Percentiles rank a stretch among this genome's conserved stretches.
phyloP scores from a whole-genome alignment of 1,139 yeast species.

The Candida pseudoviswanathii region DNA sequence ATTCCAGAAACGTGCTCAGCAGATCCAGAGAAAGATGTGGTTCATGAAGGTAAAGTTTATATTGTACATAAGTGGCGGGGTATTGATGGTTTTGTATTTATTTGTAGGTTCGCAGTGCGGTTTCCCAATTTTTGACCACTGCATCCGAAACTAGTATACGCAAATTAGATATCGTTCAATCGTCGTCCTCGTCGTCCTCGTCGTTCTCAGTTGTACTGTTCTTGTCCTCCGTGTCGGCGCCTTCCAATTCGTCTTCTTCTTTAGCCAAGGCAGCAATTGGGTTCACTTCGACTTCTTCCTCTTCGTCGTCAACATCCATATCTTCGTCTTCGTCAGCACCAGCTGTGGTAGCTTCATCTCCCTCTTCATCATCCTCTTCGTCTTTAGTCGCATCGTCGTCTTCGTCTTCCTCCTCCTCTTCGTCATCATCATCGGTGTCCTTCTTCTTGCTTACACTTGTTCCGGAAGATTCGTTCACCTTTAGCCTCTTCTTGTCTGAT shows the following conservation, averaged over 20 bases:
- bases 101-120: slow-evolving; percentile 55
- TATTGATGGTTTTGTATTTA: slow-evolving; percentile 39
- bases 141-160: slow-evolving; percentile 17
- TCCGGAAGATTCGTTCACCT: slow-evolving; percentile 21
- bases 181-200: slow-evolving; percentile 12
- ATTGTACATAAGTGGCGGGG: slow-evolving; percentile 28
- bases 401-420: slow-evolving; percentile 22
- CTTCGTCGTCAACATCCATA: slow-evolving; percentile 22
- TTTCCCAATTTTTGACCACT: slow-evolving; percentile 41
- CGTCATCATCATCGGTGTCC: slow-evolving; percentile 15
- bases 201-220: slow-evolving; percentile 16
- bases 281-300: slow-evolving; percentile 19
- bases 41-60: slow-evolving; percentile 54
- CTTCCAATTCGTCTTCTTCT: slow-evolving; percentile 29
- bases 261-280: slow-evolving; percentile 26
- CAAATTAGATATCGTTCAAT: not conserved
- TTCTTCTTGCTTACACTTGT: slow-evolving; percentile 18
- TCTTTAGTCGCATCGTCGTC: slow-evolving; percentile 13
- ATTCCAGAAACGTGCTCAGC: slow-evolving; percentile 71
- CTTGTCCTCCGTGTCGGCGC: slow-evolving; percentile 13
- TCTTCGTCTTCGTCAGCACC: slow-evolving; percentile 19
- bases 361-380: slow-evolving; percentile 9
- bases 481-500: slow-evolving; percentile 17
- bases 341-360: slow-evolving; percentile 17
- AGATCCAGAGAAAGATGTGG: slow-evolving; percentile 70